phyloP scores from a whole-genome alignment of 2,329 filamentous ascomycete genomes.

The Orbilia oligospora region DNA sequence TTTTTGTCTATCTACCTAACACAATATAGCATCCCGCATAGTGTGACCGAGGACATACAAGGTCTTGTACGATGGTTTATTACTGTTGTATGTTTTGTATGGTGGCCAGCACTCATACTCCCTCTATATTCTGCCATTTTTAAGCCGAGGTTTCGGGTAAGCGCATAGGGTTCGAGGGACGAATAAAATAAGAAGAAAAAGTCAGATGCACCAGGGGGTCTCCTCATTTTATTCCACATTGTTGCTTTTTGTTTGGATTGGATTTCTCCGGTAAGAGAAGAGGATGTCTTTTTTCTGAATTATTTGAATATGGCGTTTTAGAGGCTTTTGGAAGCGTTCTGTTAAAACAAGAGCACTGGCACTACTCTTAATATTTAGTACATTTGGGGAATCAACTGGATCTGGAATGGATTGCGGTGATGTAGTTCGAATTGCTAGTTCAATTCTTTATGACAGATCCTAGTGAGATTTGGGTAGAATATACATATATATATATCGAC shows the following conservation, averaged over 20 bases:
- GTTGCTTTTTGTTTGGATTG: not conserved
- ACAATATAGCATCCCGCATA: conserved; percentile 15
- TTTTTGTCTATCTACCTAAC: not conserved
- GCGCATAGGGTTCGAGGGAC: conserved; percentile 1
- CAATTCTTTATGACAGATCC: not conserved
- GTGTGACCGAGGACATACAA: conserved; percentile 33
- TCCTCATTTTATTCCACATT: too few relatives aligned
- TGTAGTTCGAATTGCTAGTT: not conserved
- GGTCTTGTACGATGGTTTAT: conserved; percentile 29
- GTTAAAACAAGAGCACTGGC: not conserved
- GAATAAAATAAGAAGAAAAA: not conserved
- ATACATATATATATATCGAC: not conserved
- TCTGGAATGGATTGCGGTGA: not conserved
- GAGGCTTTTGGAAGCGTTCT: conserved; percentile 5
- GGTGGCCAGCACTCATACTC: conserved; percentile 52
- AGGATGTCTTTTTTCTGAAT: not conserved
- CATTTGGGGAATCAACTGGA: not conserved
- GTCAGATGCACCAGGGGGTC: not conserved
- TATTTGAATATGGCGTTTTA: conserved; percentile 24
- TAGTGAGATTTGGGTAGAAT: too few relatives aligned
- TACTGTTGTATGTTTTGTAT: conserved; percentile 40
- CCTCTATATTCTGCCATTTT: conserved; percentile 53
- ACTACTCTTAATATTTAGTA: conserved; percentile 28
- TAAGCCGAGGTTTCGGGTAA: conserved; percentile 46
- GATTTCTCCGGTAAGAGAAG: not conserved